phyloP scores from a whole-genome alignment of 2,329 filamentous ascomycete species.

The Elsinoe necatrix region DNA sequence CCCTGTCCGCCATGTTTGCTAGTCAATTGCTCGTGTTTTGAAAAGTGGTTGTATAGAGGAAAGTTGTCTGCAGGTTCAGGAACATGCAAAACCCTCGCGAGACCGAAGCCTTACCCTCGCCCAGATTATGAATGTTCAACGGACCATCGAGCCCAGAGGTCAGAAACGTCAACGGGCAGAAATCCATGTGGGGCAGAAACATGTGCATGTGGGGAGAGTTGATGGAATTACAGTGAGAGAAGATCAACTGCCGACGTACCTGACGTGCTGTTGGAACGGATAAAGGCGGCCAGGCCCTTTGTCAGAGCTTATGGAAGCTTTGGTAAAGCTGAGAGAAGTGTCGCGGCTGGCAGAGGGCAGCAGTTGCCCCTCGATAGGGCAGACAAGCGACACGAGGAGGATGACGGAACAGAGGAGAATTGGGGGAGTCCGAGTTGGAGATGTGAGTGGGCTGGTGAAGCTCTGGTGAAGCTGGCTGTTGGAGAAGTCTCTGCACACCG shows the following conservation, averaged over 20 bases:
- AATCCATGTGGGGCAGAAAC: slow-evolving; percentile 12
- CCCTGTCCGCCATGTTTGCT: slow-evolving; percentile 7
- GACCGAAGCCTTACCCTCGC: neutral
- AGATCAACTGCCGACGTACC: slow-evolving; percentile 2
- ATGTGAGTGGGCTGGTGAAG: neutral
- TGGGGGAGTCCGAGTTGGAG: slow-evolving; percentile 8
- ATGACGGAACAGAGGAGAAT: neutral
- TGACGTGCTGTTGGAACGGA: neutral
- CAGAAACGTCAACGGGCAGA: slow-evolving; percentile 7
- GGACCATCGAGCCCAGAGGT: neutral
- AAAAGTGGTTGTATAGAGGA: neutral
- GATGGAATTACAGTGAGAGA: slow-evolving; percentile 1
- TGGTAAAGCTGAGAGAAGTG: neutral
- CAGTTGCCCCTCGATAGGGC: neutral
- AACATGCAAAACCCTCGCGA: neutral
- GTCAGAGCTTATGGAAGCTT: slow-evolving; percentile 12
- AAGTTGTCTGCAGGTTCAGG: neutral
- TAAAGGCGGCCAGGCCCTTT: slow-evolving; percentile 7
- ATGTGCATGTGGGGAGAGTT: slow-evolving; percentile 10
- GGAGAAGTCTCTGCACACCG: neutral
- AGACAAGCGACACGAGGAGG: neutral
- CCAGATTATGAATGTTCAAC: slow-evolving; percentile 1
- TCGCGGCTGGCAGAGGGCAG: slow-evolving; percentile 2
- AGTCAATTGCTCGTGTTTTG: neutral
- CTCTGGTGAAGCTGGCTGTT: neutral